These are phyloP conservation scores for Solanum chacoense DNA, from an alignment of 305 asterid genomes.

Conservation along the genomic window DNA sequence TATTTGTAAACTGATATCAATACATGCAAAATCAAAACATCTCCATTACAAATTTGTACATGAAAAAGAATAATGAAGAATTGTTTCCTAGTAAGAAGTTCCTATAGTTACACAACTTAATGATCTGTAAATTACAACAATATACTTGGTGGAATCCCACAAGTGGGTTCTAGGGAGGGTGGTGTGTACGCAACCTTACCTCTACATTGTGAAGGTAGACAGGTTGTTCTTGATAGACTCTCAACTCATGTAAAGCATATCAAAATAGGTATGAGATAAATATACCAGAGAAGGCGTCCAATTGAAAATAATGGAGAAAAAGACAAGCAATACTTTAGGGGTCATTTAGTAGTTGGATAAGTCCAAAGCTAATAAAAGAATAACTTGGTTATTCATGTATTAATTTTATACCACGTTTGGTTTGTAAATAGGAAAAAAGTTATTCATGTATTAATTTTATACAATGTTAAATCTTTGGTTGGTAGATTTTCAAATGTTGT, in stretches of 20 bases:
- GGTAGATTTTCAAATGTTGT: background rate
- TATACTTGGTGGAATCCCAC: background rate
- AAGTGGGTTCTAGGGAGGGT: background rate
- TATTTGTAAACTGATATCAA: background rate
- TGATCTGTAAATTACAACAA: background rate
- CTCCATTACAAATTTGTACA: background rate
- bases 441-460: background rate
- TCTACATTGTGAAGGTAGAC: background rate
- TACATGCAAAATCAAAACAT: background rate
- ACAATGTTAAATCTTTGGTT: background rate
- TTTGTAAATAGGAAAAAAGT: background rate
- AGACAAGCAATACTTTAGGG: background rate
- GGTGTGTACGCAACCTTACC: background rate
- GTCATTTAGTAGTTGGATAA: background rate
- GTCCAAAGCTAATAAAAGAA: background rate
- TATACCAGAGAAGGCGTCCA: background rate
- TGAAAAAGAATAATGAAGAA: background rate
- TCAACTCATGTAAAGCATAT: background rate
- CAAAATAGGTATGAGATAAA: background rate
- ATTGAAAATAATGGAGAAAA: background rate
- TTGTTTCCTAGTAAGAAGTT: background rate
- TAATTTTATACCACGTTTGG: background rate
- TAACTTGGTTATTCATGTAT: background rate
- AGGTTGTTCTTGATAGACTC: background rate
- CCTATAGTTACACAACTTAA: background rate